Evolutionary conservation across 257 asterid species (phyloP).

Genomic region (Fraxinus anomala): DNA sequence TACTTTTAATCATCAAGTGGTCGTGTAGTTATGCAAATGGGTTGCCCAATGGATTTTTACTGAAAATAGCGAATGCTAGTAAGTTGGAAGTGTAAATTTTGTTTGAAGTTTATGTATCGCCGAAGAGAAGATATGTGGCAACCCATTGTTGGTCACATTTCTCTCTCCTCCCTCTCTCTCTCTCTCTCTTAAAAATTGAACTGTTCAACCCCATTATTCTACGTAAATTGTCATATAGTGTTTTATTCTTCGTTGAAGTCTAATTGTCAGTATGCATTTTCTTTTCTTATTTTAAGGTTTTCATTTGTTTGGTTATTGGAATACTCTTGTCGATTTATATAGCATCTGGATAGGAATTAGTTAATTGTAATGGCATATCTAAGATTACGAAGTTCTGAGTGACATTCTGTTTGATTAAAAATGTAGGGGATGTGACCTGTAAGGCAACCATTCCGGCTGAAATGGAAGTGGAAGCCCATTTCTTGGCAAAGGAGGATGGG

Average conservation of each 20-base stretch:
- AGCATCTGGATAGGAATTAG: neutral
- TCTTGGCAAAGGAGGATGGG: slow-evolving; percentile 93
- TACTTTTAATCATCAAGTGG: neutral
- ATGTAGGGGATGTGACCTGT: slow-evolving; percentile 90
- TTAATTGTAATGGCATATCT: neutral
- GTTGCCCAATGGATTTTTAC: neutral
- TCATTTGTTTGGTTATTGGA: neutral
- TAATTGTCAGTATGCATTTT: neutral
- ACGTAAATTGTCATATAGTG: too few relatives aligned
- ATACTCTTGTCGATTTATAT: neutral
- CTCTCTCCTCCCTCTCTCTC: too few relatives aligned
- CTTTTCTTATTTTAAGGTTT: neutral
- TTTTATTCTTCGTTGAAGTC: neutral
- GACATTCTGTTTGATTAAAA: slow-evolving; percentile 3
- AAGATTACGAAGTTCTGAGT: neutral
- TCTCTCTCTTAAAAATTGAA: too few relatives aligned
- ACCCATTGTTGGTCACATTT: too few relatives aligned
- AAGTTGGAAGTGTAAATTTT: neutral
- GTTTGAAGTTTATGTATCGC: slow-evolving; percentile 7
- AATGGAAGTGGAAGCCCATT: slow-evolving; percentile 86
- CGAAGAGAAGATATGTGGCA: too few relatives aligned
- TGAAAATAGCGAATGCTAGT: neutral
- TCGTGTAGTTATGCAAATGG: neutral
- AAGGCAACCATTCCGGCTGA: slow-evolving; percentile 89
- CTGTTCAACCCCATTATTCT: too few relatives aligned